Base-by-base conservation (phyloP, 2,329 filamentous ascomycete species). In the Graphiopsis chlorocephala region DNA sequence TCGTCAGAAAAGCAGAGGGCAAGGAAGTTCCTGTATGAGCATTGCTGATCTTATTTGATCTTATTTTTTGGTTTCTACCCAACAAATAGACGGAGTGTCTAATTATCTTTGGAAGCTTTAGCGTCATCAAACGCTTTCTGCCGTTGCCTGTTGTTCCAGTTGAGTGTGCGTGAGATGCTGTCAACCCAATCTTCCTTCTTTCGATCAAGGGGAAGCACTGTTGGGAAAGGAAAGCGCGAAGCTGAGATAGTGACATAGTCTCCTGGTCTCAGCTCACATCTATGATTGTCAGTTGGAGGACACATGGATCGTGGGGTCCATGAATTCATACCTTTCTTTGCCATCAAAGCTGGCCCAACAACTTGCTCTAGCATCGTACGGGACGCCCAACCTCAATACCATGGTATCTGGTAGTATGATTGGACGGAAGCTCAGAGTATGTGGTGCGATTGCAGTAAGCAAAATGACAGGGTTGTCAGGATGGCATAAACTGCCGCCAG, bases 271-370 rank as follows among this genome's bases (percentile, higher is more conserved):
- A 95, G 82, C 79, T 95, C 91, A 10, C 71, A 73, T 65, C 60
- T 62, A 10, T 14, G 2, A 1, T 8, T 15, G 33, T 62, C 12
- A 62, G 60, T 23, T 2, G 10, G 56, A 6, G 20, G 33, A 20
- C 29, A 53, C 12, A 38, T 15, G 26, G 20, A 25, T 57, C 14
- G 20, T 33, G 31, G 10, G 6, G 28, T 28, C n/a, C n/a, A 12
- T 25, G 8, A 2, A 15, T 23, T 29, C 23, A 79, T 55, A 62
- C 60, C 93, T 87, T 81, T 97, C 92, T 67, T 93, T 86, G 1
- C 95, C 95, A 77, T 99, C 95, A 75, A 99, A 99, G 77, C 92
- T 96, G n/a, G 93, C 95, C 94, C 95, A 99, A 47, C 90, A 93
- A 70, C 88, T 90, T 4, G 92, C 93, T 58, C 95, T 84, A 10